A percentile compares a stretch with the other conserved stretches of the same genome.
Conservation (phyloP, 495 filamentous ascomycete species). For the Parathielavia appendiculata region DNA sequence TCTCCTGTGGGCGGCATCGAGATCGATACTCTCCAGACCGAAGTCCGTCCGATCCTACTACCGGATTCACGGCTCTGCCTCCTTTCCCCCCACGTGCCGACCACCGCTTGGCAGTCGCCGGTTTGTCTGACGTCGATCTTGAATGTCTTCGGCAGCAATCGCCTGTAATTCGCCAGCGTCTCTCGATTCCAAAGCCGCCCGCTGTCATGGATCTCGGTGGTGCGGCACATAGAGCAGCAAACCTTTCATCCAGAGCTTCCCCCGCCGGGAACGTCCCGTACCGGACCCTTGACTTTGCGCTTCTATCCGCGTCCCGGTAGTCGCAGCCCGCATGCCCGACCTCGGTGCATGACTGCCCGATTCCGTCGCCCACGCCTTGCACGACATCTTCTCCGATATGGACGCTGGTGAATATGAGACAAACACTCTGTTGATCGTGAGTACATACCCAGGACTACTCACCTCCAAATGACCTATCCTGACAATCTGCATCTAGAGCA, state of each 20-base stretch:
- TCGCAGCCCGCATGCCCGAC: constrained; percentile 20
- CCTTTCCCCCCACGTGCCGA: constrained; percentile 3
- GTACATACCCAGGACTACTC: constrained; percentile 7
- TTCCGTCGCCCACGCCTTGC: constrained; percentile 15
- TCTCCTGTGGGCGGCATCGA: not conserved
- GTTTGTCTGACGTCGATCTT: not conserved
- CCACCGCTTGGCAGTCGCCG: not conserved
- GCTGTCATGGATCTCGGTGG: constrained; percentile 33
- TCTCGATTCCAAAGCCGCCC: constrained; percentile 5
- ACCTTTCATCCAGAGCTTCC: constrained; percentile 13
- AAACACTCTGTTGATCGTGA: constrained; percentile 48
- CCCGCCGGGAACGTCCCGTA: constrained; percentile 1
- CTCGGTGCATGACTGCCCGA: constrained; percentile 26
- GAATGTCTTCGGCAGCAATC: constrained; percentile 17
- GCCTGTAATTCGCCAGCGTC: constrained; percentile 19
- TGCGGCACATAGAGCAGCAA: constrained; percentile 23
- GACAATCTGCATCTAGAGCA: constrained; percentile 37
- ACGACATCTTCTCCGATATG: constrained; percentile 40
- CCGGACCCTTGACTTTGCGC: constrained; percentile 1
- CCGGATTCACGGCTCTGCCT: not conserved
- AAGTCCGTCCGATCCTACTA: not conserved
- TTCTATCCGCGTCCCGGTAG: constrained; percentile 1
- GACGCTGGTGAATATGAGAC: constrained; percentile 52
- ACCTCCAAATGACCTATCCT: constrained; percentile 5
- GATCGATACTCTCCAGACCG: not conserved